Evolutionary conservation across 2,329 filamentous ascomycete species (phyloP).

Genomic region (Nemania serpens): DNA sequence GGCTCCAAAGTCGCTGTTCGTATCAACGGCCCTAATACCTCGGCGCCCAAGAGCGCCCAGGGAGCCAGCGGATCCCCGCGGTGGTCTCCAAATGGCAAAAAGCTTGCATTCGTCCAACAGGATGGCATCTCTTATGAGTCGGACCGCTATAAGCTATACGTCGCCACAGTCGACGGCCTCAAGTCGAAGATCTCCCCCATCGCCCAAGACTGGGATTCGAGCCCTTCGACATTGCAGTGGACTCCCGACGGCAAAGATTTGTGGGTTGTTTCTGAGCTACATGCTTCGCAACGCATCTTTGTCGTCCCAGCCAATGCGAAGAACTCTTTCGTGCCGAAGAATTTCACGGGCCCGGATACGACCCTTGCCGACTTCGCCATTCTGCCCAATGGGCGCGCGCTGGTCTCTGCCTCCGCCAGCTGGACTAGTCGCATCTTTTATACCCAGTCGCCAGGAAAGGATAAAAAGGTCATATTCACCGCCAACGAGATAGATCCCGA

Average conservation of each 20-base stretch:
- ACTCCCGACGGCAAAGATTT: conserved; percentile 9
- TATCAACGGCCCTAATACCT: conserved; percentile 19
- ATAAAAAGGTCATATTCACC: conserved; percentile 19
- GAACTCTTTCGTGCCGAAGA: conserved; percentile 21
- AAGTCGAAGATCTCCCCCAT: conserved; percentile 13
- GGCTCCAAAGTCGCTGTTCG: conserved; percentile 18
- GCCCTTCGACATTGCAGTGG: conserved; percentile 20
- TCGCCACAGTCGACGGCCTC: conserved; percentile 17
- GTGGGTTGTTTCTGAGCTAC: conserved; percentile 22
- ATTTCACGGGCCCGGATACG: conserved; percentile 25
- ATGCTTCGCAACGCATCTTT: conserved; percentile 20
- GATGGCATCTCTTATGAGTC: conserved; percentile 23
- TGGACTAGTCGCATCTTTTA: conserved; percentile 27
- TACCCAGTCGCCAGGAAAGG: conserved; percentile 19
- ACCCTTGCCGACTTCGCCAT: conserved; percentile 20
- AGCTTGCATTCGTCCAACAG: conserved; percentile 22
- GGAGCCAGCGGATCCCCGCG: conserved; percentile 22
- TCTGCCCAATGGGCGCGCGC: conserved; percentile 17
- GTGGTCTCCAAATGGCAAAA: conserved; percentile 25
- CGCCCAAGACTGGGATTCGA: conserved; percentile 22
- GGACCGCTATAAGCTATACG: conserved; percentile 21
- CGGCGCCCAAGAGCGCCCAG: conserved; percentile 16
- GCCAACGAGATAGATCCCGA: conserved; percentile 24
- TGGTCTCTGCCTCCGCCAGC: conserved; percentile 23
- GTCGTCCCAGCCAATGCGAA: conserved; percentile 15